Conservation (phyloP, 2,329 filamentous ascomycete genomes). For the Apiospora koreana region DNA sequence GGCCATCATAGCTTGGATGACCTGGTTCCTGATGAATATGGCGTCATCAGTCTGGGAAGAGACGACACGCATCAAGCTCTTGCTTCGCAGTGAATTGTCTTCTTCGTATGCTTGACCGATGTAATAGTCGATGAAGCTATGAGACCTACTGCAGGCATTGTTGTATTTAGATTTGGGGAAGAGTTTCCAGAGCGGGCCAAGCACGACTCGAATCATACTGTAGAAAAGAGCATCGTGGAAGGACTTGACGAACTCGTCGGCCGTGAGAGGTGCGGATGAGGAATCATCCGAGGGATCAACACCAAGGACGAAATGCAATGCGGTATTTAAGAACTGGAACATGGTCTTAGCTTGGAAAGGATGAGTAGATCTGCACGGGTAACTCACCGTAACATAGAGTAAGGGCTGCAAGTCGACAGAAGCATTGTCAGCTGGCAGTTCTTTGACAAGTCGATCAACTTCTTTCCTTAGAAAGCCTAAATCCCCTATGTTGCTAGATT, state of each 20-base stretch:
- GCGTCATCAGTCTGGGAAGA: constrained; percentile 12
- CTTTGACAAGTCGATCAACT: constrained; percentile 12
- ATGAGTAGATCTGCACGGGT: background rate
- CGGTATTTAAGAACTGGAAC: constrained; percentile 16
- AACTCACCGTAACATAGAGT: constrained; percentile 19
- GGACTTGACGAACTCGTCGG: constrained; percentile 14
- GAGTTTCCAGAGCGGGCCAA: constrained; percentile 16
- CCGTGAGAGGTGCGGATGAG: constrained; percentile 10
- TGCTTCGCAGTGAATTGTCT: background rate
- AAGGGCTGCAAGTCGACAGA: constrained; percentile 18
- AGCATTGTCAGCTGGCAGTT: constrained; percentile 15
- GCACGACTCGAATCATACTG: constrained; percentile 16
- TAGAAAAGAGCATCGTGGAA: constrained; percentile 17
- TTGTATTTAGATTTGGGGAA: constrained; percentile 15
- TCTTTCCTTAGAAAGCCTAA: constrained; percentile 5
- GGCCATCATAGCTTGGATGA: constrained; percentile 20
- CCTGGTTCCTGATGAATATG: constrained; percentile 16
- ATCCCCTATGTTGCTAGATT: constrained; percentile 14
- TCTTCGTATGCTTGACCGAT: constrained; percentile 12
- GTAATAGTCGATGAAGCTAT: constrained; percentile 17
- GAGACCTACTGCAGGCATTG: constrained; percentile 5
- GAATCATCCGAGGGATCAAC: constrained; percentile 11
- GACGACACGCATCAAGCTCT: constrained; percentile 14
- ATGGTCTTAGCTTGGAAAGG: background rate
- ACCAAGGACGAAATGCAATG: constrained; percentile 17